A percentile compares a stretch with the other conserved stretches of the same genome.
phyloP scores from a whole-genome alignment of 2,329 filamentous ascomycete species.

The Zymoseptoria brevis region DNA sequence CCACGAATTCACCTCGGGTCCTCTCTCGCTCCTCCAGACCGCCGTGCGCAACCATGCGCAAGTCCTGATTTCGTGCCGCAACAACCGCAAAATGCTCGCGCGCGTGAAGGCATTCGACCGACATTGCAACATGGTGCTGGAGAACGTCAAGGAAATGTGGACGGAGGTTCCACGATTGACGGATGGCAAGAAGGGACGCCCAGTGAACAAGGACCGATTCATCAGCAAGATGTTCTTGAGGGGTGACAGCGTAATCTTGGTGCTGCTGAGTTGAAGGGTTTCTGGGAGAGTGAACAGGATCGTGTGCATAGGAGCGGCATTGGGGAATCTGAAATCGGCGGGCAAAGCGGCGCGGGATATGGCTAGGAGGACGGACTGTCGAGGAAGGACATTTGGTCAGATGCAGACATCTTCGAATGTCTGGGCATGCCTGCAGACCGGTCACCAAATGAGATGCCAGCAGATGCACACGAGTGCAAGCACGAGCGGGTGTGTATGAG shows the following conservation, averaged over 20 bases:
- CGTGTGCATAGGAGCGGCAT: not conserved
- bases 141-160: conserved; percentile 99
- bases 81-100: conserved; percentile 95
- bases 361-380: too few relatives aligned
- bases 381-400: not conserved
- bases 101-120: conserved; percentile 97
- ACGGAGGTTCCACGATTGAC: conserved; percentile 80
- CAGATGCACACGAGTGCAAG: not conserved
- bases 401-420: not conserved
- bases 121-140: conserved; percentile 98
- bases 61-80: conserved; percentile 93
- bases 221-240: conserved; percentile 96
- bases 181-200: conserved; percentile 78
- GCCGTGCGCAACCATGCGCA: conserved; percentile 91
- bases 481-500: not conserved
- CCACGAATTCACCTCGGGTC: conserved; percentile 71
- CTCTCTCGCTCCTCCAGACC: conserved; percentile 90
- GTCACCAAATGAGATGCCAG: not conserved
- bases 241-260: conserved; percentile 81
- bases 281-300: not conserved
- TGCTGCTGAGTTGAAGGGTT: conserved; percentile 56
- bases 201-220: conserved; percentile 96
- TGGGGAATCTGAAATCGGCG: too few relatives aligned
- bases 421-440: not conserved
- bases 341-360: too few relatives aligned